Evolutionary conservation across 106 monocot genomes (phyloP).

Genomic region (Platanthera guangdongensis): DNA sequence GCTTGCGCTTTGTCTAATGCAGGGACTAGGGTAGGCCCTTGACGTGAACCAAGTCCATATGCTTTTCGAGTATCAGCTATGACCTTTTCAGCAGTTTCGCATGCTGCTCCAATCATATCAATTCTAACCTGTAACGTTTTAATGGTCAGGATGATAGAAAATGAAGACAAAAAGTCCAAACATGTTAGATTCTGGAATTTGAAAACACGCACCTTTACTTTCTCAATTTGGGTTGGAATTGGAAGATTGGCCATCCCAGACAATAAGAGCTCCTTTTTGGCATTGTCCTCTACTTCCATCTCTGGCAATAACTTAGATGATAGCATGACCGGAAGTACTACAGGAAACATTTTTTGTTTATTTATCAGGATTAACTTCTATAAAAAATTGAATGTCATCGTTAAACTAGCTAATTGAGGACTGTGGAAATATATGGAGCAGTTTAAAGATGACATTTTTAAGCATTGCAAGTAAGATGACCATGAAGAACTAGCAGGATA

Average conservation of each 20-base stretch:
- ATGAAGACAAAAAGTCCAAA: neutral
- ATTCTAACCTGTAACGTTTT: conserved; percentile 66
- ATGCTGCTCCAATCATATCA: conserved; percentile 83
- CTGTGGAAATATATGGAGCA: neutral
- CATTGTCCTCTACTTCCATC: conserved; percentile 85
- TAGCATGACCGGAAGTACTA: conserved; percentile 96
- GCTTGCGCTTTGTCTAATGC: conserved; percentile 81
- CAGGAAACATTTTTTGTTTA: conserved; percentile 5
- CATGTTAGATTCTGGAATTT: neutral
- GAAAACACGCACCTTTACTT: conserved; percentile 48
- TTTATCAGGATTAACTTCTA: neutral
- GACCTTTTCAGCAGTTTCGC: conserved; percentile 91
- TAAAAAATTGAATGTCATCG: neutral
- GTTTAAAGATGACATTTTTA: neutral
- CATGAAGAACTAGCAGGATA: neutral
- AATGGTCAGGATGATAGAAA: neutral
- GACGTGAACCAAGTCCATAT: conserved; percentile 80
- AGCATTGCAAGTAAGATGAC: neutral
- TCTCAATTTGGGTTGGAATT: conserved; percentile 80
- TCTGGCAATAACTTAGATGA: conserved; percentile 95
- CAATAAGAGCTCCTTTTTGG: conserved; percentile 72
- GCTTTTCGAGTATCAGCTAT: conserved; percentile 78
- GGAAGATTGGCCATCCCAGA: conserved; percentile 65
- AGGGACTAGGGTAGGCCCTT: conserved; percentile 54
- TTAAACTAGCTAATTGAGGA: neutral